Conservation (phyloP, 2,329 filamentous ascomycete genomes). For the Neofusicoccum sp. region DNA sequence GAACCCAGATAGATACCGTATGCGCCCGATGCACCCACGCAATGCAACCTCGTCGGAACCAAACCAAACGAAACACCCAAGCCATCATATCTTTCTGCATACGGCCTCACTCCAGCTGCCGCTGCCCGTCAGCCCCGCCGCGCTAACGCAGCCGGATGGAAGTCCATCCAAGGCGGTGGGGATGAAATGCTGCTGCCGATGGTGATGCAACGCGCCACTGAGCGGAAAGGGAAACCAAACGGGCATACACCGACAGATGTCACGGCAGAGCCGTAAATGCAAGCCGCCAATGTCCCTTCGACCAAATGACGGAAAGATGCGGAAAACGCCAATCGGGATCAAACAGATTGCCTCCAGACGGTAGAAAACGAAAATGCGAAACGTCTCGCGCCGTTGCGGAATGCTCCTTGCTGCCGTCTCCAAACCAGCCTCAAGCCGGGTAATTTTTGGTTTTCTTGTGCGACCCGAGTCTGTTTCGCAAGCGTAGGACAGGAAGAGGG, state of each 20-base stretch:
- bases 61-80: not conserved
- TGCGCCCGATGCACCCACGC: slow-evolving; percentile 27
- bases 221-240: not conserved
- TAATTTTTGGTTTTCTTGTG: not conserved
- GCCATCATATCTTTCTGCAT: not conserved
- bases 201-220: not conserved
- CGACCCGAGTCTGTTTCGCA: not conserved
- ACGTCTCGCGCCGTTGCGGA: not conserved
- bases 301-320: not conserved
- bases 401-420: not conserved
- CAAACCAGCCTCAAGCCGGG: not conserved
- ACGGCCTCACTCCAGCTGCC: not conserved
- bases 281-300: not conserved
- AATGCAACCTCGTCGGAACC: slow-evolving; percentile 28
- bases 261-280: not conserved
- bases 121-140: not conserved
- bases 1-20: not conserved
- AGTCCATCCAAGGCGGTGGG: not conserved
- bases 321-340: not conserved
- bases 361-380: not conserved
- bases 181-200: not conserved
- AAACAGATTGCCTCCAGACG: not conserved
- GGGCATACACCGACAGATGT: not conserved
- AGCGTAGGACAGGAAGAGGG: slow-evolving; percentile 5
- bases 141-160: not conserved